Base-by-base conservation (phyloP, 768 basidiomycete genomes). In the Pleurotus tuoliensis region DNA sequence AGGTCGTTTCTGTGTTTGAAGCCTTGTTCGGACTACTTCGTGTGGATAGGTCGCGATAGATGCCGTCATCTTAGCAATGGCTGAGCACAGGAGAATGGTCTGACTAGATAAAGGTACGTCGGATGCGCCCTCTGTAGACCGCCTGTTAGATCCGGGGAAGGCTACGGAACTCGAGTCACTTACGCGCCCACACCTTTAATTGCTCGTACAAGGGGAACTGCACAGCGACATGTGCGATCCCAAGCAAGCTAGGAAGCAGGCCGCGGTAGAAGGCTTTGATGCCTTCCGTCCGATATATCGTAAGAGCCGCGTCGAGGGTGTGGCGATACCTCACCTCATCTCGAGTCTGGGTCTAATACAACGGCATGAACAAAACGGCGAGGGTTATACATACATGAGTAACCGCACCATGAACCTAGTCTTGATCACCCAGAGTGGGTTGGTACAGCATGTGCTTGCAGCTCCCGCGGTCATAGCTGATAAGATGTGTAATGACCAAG, bases 371-470 rank as follows among this genome's bases (percentile, higher is more conserved):
- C 52, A 56, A 55, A 48, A 50, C 45, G 43, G 45, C 3, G 30
- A 6, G 12, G 24, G 34, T 16, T 52, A 18, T 30, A 52, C n/a
- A 52, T 46, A 39, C 45, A 57, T 62, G 49, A 38, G 40, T 24
- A 56, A 56, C 59, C 66, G 60, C 64, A 96, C 96, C 97, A 98
- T 98, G 75, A 98, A 98, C 25, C 97, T 86, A 20, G 96, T 98
- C 77, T 98, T 98, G 71, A 99, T 94, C 41, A 99, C 94, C 97
- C 97, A 99, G 5, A 99, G 71, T 0, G 97, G 97, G 72, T 93
- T 98, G 22, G 97, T 98, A 65, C 88, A 88, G 52, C 93, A 83
- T 5, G 97, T 97, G 66, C 96, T 95, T 16, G 88, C 77, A 4
- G 92, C 95, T 11, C 97, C 97, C 1, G 96, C 97, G 44, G 83